Percentiles rank a stretch among this genome's conserved stretches.
Conservation (phyloP, 805 yeast species). For the Metschnikowia shivogae region DNA sequence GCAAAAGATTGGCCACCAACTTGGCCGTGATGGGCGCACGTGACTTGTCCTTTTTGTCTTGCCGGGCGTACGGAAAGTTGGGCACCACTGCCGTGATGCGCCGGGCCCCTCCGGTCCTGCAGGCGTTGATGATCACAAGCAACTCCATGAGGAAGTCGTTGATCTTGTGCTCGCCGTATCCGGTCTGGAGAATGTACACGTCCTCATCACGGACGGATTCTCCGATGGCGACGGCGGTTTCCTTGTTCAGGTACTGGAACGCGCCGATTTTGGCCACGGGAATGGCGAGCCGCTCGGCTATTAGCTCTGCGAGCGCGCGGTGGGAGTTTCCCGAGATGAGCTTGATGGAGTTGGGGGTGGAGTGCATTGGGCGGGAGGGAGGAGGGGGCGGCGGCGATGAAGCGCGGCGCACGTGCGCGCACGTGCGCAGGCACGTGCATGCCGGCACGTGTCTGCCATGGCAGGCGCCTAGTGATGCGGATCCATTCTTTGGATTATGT, state of each 20-base stretch:
- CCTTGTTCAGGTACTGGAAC: slow-evolving; percentile 80
- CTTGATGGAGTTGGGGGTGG: slow-evolving; percentile 43
- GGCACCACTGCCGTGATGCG: slow-evolving; percentile 93
- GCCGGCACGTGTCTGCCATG: background rate
- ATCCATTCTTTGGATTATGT: slow-evolving; percentile 13
- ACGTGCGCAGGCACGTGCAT: background rate
- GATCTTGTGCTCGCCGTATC: slow-evolving; percentile 67
- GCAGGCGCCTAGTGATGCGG: too few relatives aligned
- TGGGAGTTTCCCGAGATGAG: slow-evolving; percentile 70
- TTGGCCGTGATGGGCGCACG: slow-evolving; percentile 97
- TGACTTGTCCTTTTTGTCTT: slow-evolving; percentile 92
- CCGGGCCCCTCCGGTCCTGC: slow-evolving; percentile 93
- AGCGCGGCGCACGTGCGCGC: background rate
- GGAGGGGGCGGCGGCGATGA: slow-evolving; percentile 3
- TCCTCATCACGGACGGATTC: slow-evolving; percentile 91
- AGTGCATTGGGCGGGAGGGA: slow-evolving; percentile 7
- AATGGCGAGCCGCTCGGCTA: slow-evolving; percentile 62
- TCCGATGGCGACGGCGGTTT: slow-evolving; percentile 80
- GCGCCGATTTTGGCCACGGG: slow-evolving; percentile 73
- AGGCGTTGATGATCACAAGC: slow-evolving; percentile 86
- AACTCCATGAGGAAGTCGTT: slow-evolving; percentile 87
- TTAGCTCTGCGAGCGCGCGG: slow-evolving; percentile 71
- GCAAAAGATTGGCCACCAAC: slow-evolving; percentile 82
- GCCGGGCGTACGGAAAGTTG: slow-evolving; percentile 95
- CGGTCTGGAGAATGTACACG: slow-evolving; percentile 80